Evolutionary conservation across 441 rosid genomes (phyloP).

Genomic region (Kokia cookei): DNA sequence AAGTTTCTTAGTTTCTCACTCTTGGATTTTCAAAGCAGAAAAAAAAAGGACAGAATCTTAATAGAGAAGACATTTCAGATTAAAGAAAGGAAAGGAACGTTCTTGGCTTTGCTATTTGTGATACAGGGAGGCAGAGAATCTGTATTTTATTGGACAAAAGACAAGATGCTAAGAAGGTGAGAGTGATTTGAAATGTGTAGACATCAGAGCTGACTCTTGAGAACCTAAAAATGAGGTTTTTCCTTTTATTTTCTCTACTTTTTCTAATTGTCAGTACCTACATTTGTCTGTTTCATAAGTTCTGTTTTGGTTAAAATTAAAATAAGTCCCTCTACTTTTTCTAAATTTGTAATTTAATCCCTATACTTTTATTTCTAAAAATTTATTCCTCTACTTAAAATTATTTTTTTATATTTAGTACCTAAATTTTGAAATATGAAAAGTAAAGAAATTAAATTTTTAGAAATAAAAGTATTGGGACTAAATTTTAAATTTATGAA

Average conservation of each 20-base stretch:
- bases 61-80: slow-evolving; percentile 22
- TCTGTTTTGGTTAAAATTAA: too few species aligned
- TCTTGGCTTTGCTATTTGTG: slow-evolving; percentile 3
- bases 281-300: slow-evolving; percentile 14
- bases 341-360: accelerated
- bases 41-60: slow-evolving; percentile 25
- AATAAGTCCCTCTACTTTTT: too few species aligned
- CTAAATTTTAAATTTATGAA: too few species aligned
- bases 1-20: slow-evolving; percentile 5
- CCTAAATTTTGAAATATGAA: too few species aligned
- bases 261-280: slow-evolving; percentile 33
- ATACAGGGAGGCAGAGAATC: slow-evolving; percentile 11
- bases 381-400: too few species aligned
- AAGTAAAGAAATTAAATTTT: too few species aligned
- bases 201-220: slow-evolving; percentile 41
- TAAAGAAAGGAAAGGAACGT: slow-evolving; percentile 31
- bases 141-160: slow-evolving; percentile 15
- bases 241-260: neutral
- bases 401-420: too few species aligned
- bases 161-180: neutral
- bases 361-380: too few species aligned
- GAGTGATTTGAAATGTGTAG: slow-evolving; percentile 15
- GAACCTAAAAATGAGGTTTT: neutral
- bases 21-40: neutral
- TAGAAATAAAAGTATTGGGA: too few species aligned